Conservation (phyloP, 352 stramenopile species). For the Phytophthora hybrid region DNA sequence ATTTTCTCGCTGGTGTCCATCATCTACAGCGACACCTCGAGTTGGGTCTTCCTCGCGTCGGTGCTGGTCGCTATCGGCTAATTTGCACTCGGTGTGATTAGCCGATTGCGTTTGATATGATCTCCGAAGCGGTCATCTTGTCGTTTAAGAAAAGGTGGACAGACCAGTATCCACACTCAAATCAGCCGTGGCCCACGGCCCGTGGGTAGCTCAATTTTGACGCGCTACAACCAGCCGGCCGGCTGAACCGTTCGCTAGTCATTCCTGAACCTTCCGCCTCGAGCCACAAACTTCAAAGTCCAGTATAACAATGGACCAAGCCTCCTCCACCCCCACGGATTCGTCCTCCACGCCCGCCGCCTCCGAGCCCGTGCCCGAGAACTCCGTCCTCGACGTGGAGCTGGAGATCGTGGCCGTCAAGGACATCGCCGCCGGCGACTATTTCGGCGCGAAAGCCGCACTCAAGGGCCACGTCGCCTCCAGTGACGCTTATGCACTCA, state of each 20-base stretch:
- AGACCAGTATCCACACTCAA: neutral
- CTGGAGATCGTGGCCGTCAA: slow-evolving; percentile 48
- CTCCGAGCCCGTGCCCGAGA: slow-evolving; percentile 7
- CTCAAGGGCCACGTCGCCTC: too few species aligned
- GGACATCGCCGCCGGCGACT: too few species aligned
- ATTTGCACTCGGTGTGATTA: too few species aligned
- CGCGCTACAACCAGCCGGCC: neutral
- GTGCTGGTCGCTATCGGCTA: too few species aligned
- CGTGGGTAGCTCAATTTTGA: neutral
- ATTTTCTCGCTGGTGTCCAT: too few species aligned
- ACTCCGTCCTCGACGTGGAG: slow-evolving; percentile 43
- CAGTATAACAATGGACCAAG: neutral
- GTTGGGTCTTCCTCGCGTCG: too few species aligned
- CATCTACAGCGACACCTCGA: too few species aligned
- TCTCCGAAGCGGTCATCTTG: too few species aligned
- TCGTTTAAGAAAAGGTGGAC: too few species aligned
- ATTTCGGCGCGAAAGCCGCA: too few species aligned
- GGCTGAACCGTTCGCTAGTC: neutral
- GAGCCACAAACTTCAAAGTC: neutral
- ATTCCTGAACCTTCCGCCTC: slow-evolving; percentile 17
- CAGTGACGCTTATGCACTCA: too few species aligned
- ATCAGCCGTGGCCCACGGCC: neutral
- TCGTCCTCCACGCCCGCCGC: slow-evolving; percentile 12
- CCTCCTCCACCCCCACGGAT: neutral
- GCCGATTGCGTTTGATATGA: too few species aligned